Base-by-base conservation (phyloP, 2,329 filamentous ascomycete genomes). In the Fusarium floridanum region DNA sequence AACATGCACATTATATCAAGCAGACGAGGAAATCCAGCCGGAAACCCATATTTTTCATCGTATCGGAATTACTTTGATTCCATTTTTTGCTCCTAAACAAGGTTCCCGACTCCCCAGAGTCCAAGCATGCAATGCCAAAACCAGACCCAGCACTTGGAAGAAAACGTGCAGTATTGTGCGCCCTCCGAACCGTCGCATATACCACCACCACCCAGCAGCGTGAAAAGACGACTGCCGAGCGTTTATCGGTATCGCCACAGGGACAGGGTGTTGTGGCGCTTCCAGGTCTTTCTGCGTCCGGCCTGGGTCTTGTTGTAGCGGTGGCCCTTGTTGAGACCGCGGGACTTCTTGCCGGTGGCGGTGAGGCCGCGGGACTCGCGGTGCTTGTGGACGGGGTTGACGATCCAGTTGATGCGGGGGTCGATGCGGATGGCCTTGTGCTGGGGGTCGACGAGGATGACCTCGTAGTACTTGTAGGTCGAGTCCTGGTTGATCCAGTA, bases 401-500 rank as follows among this genome's bases (percentile, higher is more conserved):
- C 95, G 91, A 99, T 99, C 97, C 97, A 99, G 94, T 98, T 99
- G 94, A 99, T 98, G 88, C 97, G 95, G 84, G 97, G 90, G 87
- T 99, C 97, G 85, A 94, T 94, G 88, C 97, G 97, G 91, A 99
- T 99, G 85, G 97, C 97, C 92, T 98, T 98, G 94, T 99, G 97
- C 91, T 97, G 94, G 86, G 97, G 97, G 90, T 99, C 97, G 85
- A 99, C 96, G 84, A 98, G 94, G 90, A 99, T 98, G 88, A 98
- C 93, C 90, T 99, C 97, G 91, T 92, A 99, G 94, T 99, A 99
- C 92, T 99, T 99, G 94, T 98, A 99, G 88, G 97, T 99, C 74
- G 95, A 98, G 91, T 99, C 97, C 92, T 98, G 95, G 94, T 99
- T 99, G 91, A 99, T 95, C 97, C 97, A 99, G 95, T 99, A 99